phyloP scores from a whole-genome alignment of 768 basidiomycete genomes.

The Termitomyces sp. region DNA sequence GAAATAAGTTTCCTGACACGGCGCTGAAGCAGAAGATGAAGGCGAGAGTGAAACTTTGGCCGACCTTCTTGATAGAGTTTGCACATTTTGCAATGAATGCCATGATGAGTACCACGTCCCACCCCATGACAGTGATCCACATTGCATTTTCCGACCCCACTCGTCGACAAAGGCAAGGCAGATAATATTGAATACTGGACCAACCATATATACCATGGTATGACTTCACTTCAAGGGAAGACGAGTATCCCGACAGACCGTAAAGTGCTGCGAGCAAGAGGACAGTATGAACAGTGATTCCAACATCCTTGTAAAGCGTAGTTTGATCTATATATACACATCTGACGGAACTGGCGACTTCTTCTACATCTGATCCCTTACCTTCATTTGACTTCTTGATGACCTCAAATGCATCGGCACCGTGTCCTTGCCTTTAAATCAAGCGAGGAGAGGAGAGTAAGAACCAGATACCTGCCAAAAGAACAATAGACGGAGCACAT shows the following conservation, averaged over 20 bases:
- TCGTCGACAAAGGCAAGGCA: conserved; percentile 5
- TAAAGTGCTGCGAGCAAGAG: neutral
- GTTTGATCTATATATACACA: neutral
- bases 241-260: neutral
- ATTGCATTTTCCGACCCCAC: conserved; percentile 5
- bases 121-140: conserved; percentile 9
- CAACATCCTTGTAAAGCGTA: neutral
- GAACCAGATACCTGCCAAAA: neutral
- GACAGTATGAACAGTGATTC: neutral
- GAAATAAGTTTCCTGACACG: neutral
- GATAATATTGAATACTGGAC: conserved; percentile 5
- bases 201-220: neutral
- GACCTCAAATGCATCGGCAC: neutral
- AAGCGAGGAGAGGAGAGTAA: neutral
- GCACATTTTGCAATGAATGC: conserved; percentile 3
- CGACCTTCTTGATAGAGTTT: conserved; percentile 1
- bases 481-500: neutral
- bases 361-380: neutral
- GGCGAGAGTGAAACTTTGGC: conserved; percentile 5
- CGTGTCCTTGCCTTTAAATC: neutral
- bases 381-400: neutral
- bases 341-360: neutral
- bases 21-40: neutral
- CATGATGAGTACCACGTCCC: conserved; percentile 9
- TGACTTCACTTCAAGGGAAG: neutral